Evolutionary conservation across 2,329 filamentous ascomycete species (phyloP).

Genomic region (Colletotrichum sp.): DNA sequence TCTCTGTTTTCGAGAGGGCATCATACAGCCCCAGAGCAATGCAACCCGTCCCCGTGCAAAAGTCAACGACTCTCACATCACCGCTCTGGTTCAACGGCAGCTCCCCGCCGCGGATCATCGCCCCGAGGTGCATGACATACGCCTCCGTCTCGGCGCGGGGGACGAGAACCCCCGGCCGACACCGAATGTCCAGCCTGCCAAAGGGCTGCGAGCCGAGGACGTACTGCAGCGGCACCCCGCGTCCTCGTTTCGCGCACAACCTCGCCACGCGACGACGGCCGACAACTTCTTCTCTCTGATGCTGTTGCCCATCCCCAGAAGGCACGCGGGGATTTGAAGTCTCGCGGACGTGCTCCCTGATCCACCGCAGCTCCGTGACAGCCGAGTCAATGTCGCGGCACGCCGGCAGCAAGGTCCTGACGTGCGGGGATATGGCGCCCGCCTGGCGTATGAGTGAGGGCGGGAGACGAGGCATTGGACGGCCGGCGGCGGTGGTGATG

Average conservation of each 20-base stretch:
- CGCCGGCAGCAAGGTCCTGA: slow-evolving; percentile 66
- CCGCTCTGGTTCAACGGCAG: neutral
- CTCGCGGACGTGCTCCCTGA: slow-evolving; percentile 60
- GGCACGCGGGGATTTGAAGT: neutral
- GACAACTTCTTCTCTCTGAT: neutral
- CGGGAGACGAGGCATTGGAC: slow-evolving; percentile 66
- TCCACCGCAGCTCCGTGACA: slow-evolving; percentile 75
- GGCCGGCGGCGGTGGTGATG: neutral
- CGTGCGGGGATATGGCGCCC: slow-evolving; percentile 55
- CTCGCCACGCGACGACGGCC: slow-evolving; percentile 19
- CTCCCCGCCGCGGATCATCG: slow-evolving; percentile 35
- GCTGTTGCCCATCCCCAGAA: neutral
- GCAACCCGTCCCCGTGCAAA: slow-evolving; percentile 92
- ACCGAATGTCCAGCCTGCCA: slow-evolving; percentile 80
- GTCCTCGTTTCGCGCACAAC: slow-evolving; percentile 55
- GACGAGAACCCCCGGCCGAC: slow-evolving; percentile 80
- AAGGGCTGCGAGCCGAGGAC: slow-evolving; percentile 89
- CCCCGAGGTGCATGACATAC: slow-evolving; percentile 63
- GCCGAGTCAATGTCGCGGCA: slow-evolving; percentile 70
- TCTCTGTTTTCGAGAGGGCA: slow-evolving; percentile 52
- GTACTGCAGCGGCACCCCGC: slow-evolving; percentile 85
- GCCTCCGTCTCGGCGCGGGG: slow-evolving; percentile 81
- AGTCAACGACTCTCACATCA: slow-evolving; percentile 72
- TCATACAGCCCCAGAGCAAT: slow-evolving; percentile 80
- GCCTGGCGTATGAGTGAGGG: slow-evolving; percentile 62